These are phyloP conservation scores for Isabelozyma pseudorhagii DNA, from an alignment of 805 yeast species.

Conservation along the genomic window DNA sequence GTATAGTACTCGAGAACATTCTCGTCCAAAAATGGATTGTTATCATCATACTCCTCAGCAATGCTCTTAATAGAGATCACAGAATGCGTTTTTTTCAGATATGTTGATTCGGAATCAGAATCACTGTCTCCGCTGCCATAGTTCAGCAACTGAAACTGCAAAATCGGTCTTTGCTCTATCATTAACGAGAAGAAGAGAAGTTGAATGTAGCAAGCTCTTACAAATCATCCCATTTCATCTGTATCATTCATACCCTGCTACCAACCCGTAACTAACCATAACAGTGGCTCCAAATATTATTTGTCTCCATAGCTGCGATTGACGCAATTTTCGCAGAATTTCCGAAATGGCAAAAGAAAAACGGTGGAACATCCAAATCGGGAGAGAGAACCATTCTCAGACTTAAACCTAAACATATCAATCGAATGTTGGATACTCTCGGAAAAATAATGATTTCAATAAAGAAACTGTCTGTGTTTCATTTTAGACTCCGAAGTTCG, in stretches of 20 bases:
- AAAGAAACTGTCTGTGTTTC: too few relatives aligned
- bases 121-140: not conserved
- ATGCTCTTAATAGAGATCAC: not conserved
- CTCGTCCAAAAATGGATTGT: constrained; percentile 19
- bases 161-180: not conserved
- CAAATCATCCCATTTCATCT: not conserved
- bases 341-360: not conserved
- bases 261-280: not conserved
- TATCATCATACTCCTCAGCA: constrained; percentile 14
- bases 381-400: not conserved
- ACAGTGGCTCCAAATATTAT: not conserved
- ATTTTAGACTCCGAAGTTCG: too few relatives aligned
- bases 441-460: too few relatives aligned
- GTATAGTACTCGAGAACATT: constrained; percentile 28
- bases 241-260: not conserved
- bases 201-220: not conserved
- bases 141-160: not conserved
- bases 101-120: not conserved
- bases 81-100: not conserved
- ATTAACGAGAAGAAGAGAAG: not conserved
- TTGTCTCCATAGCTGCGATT: not conserved
- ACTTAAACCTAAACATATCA: too few relatives aligned
- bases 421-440: too few relatives aligned
- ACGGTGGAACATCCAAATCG: not conserved
- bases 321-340: not conserved